phyloP scores from a whole-genome alignment of 1,139 yeast genomes.

The Lodderomyces elongisporus region DNA sequence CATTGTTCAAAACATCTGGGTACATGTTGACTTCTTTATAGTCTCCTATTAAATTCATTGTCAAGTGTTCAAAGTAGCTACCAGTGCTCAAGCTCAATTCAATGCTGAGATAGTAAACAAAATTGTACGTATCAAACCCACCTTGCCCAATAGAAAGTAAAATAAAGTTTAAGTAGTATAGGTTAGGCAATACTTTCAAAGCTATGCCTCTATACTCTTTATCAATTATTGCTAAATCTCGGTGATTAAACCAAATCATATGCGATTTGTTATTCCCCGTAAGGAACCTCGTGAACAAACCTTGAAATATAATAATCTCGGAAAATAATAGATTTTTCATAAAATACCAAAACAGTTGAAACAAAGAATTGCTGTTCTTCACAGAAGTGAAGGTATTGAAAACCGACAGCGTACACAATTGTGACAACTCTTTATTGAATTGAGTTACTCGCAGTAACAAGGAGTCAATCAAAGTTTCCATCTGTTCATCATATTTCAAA shows the following conservation, averaged over 20 bases:
- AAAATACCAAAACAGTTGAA: conserved; percentile 30
- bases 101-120: conserved; percentile 50
- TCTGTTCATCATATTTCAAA: conserved; percentile 16
- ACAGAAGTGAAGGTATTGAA: conserved; percentile 18
- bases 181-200: conserved; percentile 35
- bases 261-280: conserved; percentile 8
- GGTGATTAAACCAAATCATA: conserved; percentile 7
- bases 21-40: conserved; percentile 35
- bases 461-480: conserved; percentile 19
- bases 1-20: conserved; percentile 26
- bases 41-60: conserved; percentile 37
- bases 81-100: conserved; percentile 33
- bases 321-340: conserved; percentile 47
- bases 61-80: conserved; percentile 31
- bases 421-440: conserved; percentile 25
- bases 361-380: conserved; percentile 11
- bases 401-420: conserved; percentile 20
- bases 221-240: conserved; percentile 10
- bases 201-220: conserved; percentile 27
- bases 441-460: conserved; percentile 18
- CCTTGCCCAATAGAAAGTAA: conserved; percentile 61
- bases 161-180: conserved; percentile 54
- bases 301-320: conserved; percentile 51
- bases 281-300: conserved; percentile 41
- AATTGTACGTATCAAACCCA: conserved; percentile 66